A percentile compares a stretch with the other conserved stretches of the same genome.
phyloP scores from a whole-genome alignment of 495 filamentous ascomycete genomes.

The Penicillium arizonense region DNA sequence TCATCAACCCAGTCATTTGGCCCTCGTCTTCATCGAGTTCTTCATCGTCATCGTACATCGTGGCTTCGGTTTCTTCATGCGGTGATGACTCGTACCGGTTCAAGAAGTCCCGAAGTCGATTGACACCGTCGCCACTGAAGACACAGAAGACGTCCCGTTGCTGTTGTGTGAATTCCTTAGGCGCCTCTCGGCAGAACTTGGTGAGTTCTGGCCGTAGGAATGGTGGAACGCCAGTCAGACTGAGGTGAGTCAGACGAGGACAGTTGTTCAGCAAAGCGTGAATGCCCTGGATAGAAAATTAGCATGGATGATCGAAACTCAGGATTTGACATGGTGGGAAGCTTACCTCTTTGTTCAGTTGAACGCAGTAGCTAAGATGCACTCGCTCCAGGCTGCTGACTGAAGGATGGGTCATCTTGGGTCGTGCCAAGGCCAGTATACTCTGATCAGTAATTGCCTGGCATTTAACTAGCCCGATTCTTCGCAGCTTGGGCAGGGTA shows the following conservation, averaged over 20 bases:
- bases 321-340: not conserved
- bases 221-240: conserved; percentile 89
- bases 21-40: conserved; percentile 53
- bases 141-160: conserved; percentile 96
- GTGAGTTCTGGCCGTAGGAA: conserved; percentile 74
- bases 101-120: conserved; percentile 70
- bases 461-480: conserved; percentile 96
- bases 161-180: conserved; percentile 89
- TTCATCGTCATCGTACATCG: conserved; percentile 58
- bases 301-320: conserved; percentile 9
- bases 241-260: conserved; percentile 89
- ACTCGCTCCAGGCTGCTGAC: conserved; percentile 79
- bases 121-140: conserved; percentile 87
- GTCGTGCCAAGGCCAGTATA: conserved; percentile 77
- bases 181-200: conserved; percentile 81
- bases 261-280: conserved; percentile 85
- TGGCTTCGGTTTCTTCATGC: conserved; percentile 44
- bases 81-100: conserved; percentile 46
- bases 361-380: conserved; percentile 92
- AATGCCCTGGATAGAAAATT: conserved; percentile 67
- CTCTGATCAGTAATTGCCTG: conserved; percentile 82
- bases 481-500: conserved; percentile 82
- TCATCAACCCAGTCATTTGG: conserved; percentile 55
- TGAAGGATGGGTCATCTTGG: conserved; percentile 43
- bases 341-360: conserved; percentile 75